These are phyloP conservation scores for Lotmaria passim DNA, from an alignment of 208 protist species.

Conservation along the genomic window DNA sequence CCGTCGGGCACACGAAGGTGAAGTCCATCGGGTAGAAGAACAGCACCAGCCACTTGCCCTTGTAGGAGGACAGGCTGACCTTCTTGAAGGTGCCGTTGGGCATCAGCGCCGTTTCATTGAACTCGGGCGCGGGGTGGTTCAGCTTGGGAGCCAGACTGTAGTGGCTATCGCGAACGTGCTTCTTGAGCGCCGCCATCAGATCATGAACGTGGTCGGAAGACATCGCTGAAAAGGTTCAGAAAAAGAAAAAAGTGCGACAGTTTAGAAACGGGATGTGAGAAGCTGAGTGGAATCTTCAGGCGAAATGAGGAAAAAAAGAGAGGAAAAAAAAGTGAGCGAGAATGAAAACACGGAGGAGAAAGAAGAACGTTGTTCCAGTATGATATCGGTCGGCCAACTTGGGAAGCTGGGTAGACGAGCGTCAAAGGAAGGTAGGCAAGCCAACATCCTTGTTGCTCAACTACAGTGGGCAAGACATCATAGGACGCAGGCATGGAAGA, in stretches of 20 bases:
- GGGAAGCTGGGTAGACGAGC: no score
- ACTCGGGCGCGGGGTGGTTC: slow-evolving; percentile 90
- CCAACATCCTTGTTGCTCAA: no score
- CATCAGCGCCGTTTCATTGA: slow-evolving; percentile 92
- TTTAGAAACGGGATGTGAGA: no score
- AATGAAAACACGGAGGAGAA: slow-evolving; percentile 3
- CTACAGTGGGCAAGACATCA: no score
- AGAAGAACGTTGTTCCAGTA: background rate
- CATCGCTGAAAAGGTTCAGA: background rate
- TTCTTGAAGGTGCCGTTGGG: slow-evolving; percentile 95
- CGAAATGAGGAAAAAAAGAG: no score
- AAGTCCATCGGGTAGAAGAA: slow-evolving; percentile 98
- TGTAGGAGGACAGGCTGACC: slow-evolving; percentile 89
- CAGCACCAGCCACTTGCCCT: slow-evolving; percentile 95
- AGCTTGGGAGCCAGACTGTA: slow-evolving; percentile 35
- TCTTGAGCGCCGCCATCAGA: background rate
- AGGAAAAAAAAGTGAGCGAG: background rate
- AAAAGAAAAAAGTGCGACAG: background rate
- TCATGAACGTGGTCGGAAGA: background rate
- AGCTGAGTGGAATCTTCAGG: no score
- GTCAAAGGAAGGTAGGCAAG: no score
- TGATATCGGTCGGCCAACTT: no score
- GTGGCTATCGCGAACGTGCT: background rate
- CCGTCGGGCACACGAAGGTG: slow-evolving; percentile 98
- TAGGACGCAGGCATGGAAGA: no score